These are phyloP conservation scores for Elongisporangium prolatum DNA, from an alignment of 352 stramenopile species.

Conservation along the genomic window DNA sequence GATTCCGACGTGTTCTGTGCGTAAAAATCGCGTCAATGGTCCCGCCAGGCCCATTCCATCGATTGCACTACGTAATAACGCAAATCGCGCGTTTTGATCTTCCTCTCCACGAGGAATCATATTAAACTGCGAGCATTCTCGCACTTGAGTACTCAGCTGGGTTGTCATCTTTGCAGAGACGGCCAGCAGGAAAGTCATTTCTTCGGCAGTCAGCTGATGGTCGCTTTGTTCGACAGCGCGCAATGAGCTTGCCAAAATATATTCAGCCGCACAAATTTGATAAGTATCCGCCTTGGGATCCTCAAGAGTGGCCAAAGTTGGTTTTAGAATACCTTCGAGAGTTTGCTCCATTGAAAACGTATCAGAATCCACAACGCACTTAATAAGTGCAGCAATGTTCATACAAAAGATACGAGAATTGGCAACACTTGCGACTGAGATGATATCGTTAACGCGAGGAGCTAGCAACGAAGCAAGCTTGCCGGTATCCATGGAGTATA, in stretches of 20 bases:
- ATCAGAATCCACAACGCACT: constrained; percentile 13
- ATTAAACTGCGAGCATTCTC: constrained; percentile 26
- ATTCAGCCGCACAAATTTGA: constrained; percentile 16
- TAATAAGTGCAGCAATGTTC: constrained; percentile 31
- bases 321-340: constrained; percentile 17
- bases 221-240: constrained; percentile 12
- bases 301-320: constrained; percentile 17
- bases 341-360: constrained; percentile 12
- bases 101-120: constrained; percentile 30
- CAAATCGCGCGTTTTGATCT: constrained; percentile 32
- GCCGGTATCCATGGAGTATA: constrained; percentile 21
- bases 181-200: constrained; percentile 18
- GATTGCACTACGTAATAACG: constrained; percentile 32
- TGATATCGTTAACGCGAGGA: constrained; percentile 15
- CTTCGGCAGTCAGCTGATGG: constrained; percentile 3
- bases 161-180: constrained; percentile 23
- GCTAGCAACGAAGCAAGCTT: constrained; percentile 22
- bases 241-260: constrained; percentile 36
- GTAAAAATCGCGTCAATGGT: constrained; percentile 20
- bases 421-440: constrained; percentile 16
- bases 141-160: constrained; percentile 18
- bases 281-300: constrained; percentile 1
- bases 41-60: constrained; percentile 35
- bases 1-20: constrained; percentile 3
- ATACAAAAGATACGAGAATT: constrained; percentile 27